Evolutionary conservation across 352 stramenopile genomes (phyloP), one percentile per base, ranked within the genome.

Genomic region (Globisporangium viniferum): DNA sequence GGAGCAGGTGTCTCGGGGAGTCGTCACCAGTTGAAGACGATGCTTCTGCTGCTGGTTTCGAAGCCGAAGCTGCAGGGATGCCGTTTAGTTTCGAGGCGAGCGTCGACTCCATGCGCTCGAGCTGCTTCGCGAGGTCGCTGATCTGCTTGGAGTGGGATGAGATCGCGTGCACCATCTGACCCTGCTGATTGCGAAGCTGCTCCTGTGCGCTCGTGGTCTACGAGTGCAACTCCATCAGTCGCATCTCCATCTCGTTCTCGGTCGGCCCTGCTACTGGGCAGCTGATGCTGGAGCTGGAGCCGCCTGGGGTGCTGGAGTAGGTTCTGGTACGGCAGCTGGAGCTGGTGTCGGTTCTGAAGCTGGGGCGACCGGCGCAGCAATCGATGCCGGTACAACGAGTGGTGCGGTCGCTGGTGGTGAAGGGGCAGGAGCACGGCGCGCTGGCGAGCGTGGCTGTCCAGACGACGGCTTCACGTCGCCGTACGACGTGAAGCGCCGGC

Each of bases 161-260:
- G 62, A 95, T 90, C 15, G 87, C 83, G 46, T 84, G 83, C 24
- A 92, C 87, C 87, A 95, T 95, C 55, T 92, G 82, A 0, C 74
- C 80, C 31, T 95, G 87, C 68, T 95, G 87, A 67, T 86, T 88
- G 22, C 82, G 82, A 15, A 95, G 71, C 60, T 95, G 87, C 69
- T 92, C 80, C 61, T 95, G 87, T 4, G 87, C 93, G 46, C 66
- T 86, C 31, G 87, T 95, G 0, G 87, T 95, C 69, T 95, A 82
- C 46, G 82, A 90, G 35, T 93, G 70, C 48, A 95, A 62, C 62
- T 92, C 67, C 76, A 95, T 78, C 24, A 95, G 70, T 56, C 79
- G 81, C 29, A 75, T 77, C 72, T 95, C 87, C 85, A 95, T 95
- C 62, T 88, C 80, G 48, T 84, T 79, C 56, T 90, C 76, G 9